Evolutionary conservation across 257 asterid genomes (phyloP).

Genomic region (Solanum pimpinellifolium): DNA sequence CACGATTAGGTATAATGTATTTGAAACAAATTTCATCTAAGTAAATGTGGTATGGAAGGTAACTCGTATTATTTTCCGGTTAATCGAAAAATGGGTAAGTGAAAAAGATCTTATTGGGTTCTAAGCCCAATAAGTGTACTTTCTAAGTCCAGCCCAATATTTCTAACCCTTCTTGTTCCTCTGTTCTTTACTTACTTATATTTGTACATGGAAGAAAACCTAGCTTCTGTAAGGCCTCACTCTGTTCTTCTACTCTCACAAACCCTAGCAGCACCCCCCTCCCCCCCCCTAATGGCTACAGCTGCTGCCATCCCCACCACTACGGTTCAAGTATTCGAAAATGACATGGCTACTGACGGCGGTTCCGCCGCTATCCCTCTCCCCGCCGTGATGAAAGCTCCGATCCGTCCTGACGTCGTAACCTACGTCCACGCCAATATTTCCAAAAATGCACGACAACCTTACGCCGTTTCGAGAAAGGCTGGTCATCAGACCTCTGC

Average conservation of each 20-base stretch:
- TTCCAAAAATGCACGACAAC: slow-evolving; percentile 56
- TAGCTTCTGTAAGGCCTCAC: not conserved
- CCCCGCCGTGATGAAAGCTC: slow-evolving; percentile 59
- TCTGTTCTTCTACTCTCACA: not conserved
- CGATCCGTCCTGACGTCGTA: slow-evolving; percentile 62
- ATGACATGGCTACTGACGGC: slow-evolving; percentile 54
- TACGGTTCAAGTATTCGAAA: slow-evolving; percentile 42
- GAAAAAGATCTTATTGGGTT: not conserved
- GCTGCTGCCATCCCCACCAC: slow-evolving; percentile 77
- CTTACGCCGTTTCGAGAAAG: slow-evolving; percentile 62
- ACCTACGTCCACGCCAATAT: slow-evolving; percentile 49
- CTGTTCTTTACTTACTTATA: not conserved
- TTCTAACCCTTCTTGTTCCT: not conserved
- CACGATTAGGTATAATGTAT: too few species aligned
- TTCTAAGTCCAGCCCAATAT: not conserved
- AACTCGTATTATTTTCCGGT: too few species aligned
- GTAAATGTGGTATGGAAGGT: too few species aligned
- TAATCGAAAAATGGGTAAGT: not conserved
- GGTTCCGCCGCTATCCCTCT: slow-evolving; percentile 23
- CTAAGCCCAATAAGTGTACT: not conserved
- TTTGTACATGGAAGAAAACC: slow-evolving; percentile 7
- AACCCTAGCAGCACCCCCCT: not conserved
- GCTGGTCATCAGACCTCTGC: slow-evolving; percentile 95
- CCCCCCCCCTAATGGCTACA: slow-evolving; percentile 19
- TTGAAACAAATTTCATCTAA: too few species aligned